phyloP scores from a whole-genome alignment of 1,284 basidiomycete species.

The Volvariella volvacea region DNA sequence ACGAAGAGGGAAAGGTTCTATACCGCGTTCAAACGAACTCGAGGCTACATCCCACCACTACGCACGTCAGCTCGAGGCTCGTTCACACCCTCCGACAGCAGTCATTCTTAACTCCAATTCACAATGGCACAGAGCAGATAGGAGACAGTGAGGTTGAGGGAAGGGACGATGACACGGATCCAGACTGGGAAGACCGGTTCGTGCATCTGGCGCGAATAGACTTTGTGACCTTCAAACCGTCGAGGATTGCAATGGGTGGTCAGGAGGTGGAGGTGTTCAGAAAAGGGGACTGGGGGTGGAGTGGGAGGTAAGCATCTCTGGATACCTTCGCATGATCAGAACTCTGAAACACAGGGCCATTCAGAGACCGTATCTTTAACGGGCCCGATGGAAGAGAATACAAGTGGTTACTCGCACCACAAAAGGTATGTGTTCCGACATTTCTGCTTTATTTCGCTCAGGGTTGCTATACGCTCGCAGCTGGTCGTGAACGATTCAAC shows the following conservation, averaged over 20 bases:
- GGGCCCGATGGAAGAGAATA: conserved; percentile 28
- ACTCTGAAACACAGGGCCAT: background rate
- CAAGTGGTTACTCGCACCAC: conserved; percentile 21
- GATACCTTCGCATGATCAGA: background rate
- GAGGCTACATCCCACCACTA: conserved; percentile 14
- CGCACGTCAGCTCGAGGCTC: conserved; percentile 9
- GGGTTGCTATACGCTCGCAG: conserved; percentile 9
- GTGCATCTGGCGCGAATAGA: conserved; percentile 22
- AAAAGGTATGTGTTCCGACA: conserved; percentile 14
- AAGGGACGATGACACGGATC: conserved; percentile 3
- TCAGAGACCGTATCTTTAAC: conserved; percentile 22
- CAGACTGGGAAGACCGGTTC: conserved; percentile 14
- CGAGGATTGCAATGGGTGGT: conserved; percentile 18
- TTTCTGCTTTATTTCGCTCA: background rate
- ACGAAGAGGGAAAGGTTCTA: conserved; percentile 18
- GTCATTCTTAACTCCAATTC: conserved; percentile 7
- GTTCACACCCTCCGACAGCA: conserved; percentile 3
- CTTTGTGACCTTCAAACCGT: conserved; percentile 18
- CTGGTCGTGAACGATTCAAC: conserved; percentile 17
- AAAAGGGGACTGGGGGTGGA: conserved; percentile 16
- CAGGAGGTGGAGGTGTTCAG: conserved; percentile 19
- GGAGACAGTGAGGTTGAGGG: conserved; percentile 9
- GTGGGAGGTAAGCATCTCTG: conserved; percentile 15
- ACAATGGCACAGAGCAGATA: conserved; percentile 6
- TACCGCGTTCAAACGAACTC: conserved; percentile 19